Evolutionary conservation across 371 early-diverging fungal genomes (phyloP), one percentile per base, ranked within the genome.

Genomic region (Saksenaea vasiformis): DNA sequence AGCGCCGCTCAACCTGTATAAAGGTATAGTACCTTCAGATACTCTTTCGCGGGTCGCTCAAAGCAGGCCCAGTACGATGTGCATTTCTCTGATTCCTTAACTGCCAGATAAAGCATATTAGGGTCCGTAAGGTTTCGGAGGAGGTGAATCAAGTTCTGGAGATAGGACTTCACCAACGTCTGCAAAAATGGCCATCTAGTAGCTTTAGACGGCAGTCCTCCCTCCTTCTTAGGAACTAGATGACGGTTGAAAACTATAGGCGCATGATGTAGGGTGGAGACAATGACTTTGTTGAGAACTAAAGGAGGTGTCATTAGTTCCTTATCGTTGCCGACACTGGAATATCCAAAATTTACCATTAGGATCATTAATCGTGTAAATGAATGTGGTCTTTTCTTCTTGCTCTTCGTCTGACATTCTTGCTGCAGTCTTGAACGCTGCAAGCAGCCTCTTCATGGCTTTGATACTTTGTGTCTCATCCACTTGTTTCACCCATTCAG

Each of bases 401-500:
- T 82, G 76, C 37, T 82, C 78, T 56, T 90, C 88, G 62, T 93
- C 91, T 22, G 91, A 88, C 79, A 90, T 84, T 58, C 89, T 87
- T 41, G 91, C 87, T 9, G 93, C 95, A 4, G 92, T 87, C 57
- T 90, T 88, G 77, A 95, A 92, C 3, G 95, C 97, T 34, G 90
- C 71, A 27, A 95, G 68, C 36, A 95, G 71, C 58, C 86, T 85
- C 62, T 89, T 88, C 51, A 91, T 74, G 3, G 68, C 65, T n/a
- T 68, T 73, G 34, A 77, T 58, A 36, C 68, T 65, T 8, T 67
- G 60, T 19, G 71, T 73, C 43, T 76, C 53, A 15, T 73, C 77
- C 36, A 95, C 68, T 28, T 82, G 76, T 9, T 84, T 61, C 67
- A 89, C 85, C 96, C 96, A 96, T 34, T 68, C 72, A 5, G 79